Conservation (phyloP, 225 moss, liverwort and hornwort genomes). For the Polytrichum commune region DNA sequence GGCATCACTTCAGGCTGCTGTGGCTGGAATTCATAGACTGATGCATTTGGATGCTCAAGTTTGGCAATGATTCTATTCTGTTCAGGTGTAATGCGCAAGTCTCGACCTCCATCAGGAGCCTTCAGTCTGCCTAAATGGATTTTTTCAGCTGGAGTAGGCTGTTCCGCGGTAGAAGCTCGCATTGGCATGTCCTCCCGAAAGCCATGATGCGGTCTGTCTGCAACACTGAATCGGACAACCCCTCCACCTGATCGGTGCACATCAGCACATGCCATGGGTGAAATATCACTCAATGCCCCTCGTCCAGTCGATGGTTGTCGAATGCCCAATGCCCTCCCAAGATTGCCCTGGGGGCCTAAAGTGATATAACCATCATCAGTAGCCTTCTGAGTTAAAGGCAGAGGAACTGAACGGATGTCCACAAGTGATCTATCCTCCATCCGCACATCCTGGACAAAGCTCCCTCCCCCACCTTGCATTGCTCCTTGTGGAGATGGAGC, state of each 20-base stretch:
- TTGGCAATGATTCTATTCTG: constrained; percentile 44
- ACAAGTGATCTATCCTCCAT: constrained; percentile 80
- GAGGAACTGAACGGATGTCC: constrained; percentile 70
- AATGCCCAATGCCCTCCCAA: constrained; percentile 64
- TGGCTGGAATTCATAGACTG: constrained; percentile 37
- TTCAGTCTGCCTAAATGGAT: constrained; percentile 70
- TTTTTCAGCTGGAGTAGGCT: constrained; percentile 65
- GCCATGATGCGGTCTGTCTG: constrained; percentile 57
- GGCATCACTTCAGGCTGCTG: constrained; percentile 48
- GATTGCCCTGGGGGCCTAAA: constrained; percentile 78
- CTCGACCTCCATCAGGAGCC: constrained; percentile 45
- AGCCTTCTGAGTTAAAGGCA: constrained; percentile 75
- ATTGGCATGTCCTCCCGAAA: constrained; percentile 67
- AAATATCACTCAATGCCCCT: constrained; percentile 71
- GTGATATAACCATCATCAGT: constrained; percentile 77
- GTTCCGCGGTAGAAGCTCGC: constrained; percentile 69
- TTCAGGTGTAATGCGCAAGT: constrained; percentile 55
- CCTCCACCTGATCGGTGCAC: constrained; percentile 65
- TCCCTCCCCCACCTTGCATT: constrained; percentile 46
- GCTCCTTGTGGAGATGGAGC: constrained; percentile 63
- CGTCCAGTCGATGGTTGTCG: constrained; percentile 60
- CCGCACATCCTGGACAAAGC: constrained; percentile 76
- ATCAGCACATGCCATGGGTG: constrained; percentile 45
- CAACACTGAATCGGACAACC: constrained; percentile 32
- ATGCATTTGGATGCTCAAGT: constrained; percentile 17